Evolutionary conservation across 2,329 filamentous ascomycete species (phyloP), one percentile per base, ranked within the genome.

Genomic region (Diplodia sapinea): DNA sequence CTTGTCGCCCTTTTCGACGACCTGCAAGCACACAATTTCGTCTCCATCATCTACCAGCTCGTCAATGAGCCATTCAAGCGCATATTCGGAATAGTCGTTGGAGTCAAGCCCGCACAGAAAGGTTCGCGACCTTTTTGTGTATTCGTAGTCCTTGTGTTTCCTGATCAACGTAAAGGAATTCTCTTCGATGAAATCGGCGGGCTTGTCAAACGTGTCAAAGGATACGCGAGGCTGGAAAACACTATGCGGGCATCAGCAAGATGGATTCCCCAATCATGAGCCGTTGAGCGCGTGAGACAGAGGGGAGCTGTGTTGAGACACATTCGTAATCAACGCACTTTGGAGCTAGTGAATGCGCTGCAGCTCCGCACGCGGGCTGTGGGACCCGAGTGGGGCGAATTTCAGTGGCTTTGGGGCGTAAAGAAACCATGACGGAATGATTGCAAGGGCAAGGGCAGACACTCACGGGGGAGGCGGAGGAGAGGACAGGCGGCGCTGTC

Each of bases 31-130:
- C 9, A 97, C 91, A 68, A 97, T 90, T 79, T 97, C 93, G 76
- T 97, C 94, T 20, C 94, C 93, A 74, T 97, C 94, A 73, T 97
- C 93, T 50, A 97, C 92, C 67, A 97, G 85, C 79, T 96, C 93
- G 73, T 96, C 92, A 49, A 97, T 87, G 62, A 97, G 85, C 93
- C 93, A 97, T 78, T 96, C 92, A 20, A 97, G 83, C 17, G 94
- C 94, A 79, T 94, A 95, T 70, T 96, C 92, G 7, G 93, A 96
- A 79, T 97, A 97, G 68, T 92, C 87, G 73, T 97, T 93, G 74
- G 94, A 91, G 79, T 97, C 94, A 20, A 94, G 91, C 23, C 94
- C 94, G 70, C 94, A 94, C 76, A 97, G 88, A 74, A 97, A 96
- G 9, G 92, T 96, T 65, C 94, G 88, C 65, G 92, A 95, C 69